Conservation (phyloP, 306 rosid genomes). For the Lathyrus aphaca region DNA sequence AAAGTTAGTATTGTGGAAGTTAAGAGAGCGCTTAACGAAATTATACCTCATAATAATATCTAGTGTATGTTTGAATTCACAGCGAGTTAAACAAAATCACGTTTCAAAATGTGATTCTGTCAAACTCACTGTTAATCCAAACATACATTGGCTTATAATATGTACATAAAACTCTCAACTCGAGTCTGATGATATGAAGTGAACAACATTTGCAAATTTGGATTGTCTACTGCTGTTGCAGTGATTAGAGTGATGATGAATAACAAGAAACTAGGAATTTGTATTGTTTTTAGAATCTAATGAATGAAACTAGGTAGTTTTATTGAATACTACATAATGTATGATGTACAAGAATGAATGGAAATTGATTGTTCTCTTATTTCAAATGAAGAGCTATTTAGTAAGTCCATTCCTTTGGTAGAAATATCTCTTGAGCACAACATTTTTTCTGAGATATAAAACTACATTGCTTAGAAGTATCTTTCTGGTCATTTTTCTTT, state of each 20-base stretch:
- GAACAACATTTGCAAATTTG: neutral
- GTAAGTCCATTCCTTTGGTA: conserved; percentile 88
- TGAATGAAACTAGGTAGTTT: neutral
- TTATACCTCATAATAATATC: conserved; percentile 53
- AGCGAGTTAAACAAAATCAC: neutral
- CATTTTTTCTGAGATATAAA: conserved; percentile 49
- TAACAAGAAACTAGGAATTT: neutral
- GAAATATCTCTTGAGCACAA: conserved; percentile 58
- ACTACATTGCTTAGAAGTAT: conserved; percentile 43
- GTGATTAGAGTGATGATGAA: neutral
- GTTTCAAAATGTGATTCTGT: neutral
- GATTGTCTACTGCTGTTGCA: neutral
- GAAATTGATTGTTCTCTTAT: neutral
- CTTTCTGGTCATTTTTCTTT: conserved; percentile 42
- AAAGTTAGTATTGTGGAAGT: conserved; percentile 87
- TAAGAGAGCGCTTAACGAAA: conserved; percentile 80
- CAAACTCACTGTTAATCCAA: neutral
- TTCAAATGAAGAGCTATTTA: conserved; percentile 35
- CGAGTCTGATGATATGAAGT: neutral
- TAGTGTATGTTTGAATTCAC: neutral
- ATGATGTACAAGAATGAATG: conserved; percentile 6
- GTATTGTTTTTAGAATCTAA: neutral
- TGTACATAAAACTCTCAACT: neutral
- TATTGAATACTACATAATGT: neutral
- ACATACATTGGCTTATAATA: neutral